Evolutionary conservation across 805 yeast genomes (phyloP).

Genomic region (Saccharomycopsis sp.): DNA sequence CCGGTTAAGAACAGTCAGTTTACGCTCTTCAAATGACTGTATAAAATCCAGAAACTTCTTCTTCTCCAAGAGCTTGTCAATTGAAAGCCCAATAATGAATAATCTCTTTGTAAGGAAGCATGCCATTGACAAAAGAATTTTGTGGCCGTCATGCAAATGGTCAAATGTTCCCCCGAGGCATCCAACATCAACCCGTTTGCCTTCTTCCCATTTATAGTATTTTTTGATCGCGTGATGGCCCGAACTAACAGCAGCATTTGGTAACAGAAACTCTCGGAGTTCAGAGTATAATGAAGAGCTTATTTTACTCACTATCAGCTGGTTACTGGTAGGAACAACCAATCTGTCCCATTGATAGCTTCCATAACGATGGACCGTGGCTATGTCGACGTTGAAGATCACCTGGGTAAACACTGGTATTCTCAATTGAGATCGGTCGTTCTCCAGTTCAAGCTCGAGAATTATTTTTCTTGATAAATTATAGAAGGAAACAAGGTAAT

Average conservation of each 20-base stretch:
- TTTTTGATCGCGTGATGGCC: background rate
- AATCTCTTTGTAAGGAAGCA: conserved; percentile 48
- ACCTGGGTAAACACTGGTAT: conserved; percentile 20
- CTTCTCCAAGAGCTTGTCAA: conserved; percentile 59
- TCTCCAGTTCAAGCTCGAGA: background rate
- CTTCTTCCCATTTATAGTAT: background rate
- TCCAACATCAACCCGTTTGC: conserved; percentile 24
- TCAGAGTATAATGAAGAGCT: conserved; percentile 4
- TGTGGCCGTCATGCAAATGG: conserved; percentile 94
- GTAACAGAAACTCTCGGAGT: background rate
- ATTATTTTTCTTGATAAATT: conserved; percentile 25
- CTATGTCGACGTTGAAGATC: conserved; percentile 16
- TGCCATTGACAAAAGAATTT: conserved; percentile 69
- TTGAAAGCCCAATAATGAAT: conserved; percentile 81
- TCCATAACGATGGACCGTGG: background rate
- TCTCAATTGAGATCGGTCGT: background rate
- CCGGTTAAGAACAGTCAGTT: conserved; percentile 32
- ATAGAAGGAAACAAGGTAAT: conserved; percentile 30
- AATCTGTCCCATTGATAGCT: background rate
- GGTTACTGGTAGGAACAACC: background rate
- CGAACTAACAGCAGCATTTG: background rate
- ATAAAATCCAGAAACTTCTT: conserved; percentile 66
- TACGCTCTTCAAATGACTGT: conserved; percentile 52
- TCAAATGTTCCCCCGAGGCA: conserved; percentile 98
- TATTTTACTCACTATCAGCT: background rate